Evolutionary conservation across 2,329 filamentous ascomycete genomes (phyloP).

Genomic region (Colletotrichum tropicale): DNA sequence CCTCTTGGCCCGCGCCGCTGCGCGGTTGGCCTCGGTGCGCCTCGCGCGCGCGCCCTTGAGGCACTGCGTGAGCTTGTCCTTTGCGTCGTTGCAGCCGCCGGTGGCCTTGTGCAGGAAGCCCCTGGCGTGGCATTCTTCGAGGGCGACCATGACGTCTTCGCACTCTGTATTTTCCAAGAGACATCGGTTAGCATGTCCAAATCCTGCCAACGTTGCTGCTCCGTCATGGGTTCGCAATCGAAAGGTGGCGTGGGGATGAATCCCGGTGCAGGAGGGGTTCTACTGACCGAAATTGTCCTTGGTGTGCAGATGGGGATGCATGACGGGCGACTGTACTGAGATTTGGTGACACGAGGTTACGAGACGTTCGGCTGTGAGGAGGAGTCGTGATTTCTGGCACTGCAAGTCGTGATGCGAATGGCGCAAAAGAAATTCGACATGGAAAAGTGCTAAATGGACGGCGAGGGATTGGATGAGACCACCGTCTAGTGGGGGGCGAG

Average conservation of each 20-base stretch:
- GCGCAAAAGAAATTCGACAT: slow-evolving; percentile 2
- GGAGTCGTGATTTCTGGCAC: not conserved
- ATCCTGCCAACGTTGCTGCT: not conserved
- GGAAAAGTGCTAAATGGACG: not conserved
- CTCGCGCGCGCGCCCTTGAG: slow-evolving; percentile 81
- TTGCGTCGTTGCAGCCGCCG: slow-evolving; percentile 89
- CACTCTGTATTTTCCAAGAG: slow-evolving; percentile 69
- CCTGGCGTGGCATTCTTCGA: slow-evolving; percentile 92
- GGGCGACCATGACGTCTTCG: slow-evolving; percentile 89
- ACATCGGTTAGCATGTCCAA: not conserved
- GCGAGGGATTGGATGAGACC: slow-evolving; percentile 12
- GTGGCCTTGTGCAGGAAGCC: slow-evolving; percentile 92
- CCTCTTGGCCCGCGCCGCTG: slow-evolving; percentile 69
- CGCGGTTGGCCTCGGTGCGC: slow-evolving; percentile 77
- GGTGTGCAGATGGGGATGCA: slow-evolving; percentile 98
- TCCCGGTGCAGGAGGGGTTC: not conserved
- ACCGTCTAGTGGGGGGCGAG: not conserved
- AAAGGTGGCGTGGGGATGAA: not conserved
- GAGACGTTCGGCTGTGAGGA: not conserved
- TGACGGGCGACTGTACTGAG: slow-evolving; percentile 39
- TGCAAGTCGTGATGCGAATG: not conserved
- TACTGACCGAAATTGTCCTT: slow-evolving; percentile 82
- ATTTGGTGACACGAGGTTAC: not conserved
- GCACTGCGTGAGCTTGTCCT: slow-evolving; percentile 84
- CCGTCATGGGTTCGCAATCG: not conserved